Percentiles rank a stretch among this genome's conserved stretches.
Evolutionary conservation across 768 basidiomycete genomes (phyloP).

Genomic region (Psilocybe subaeruginosa): DNA sequence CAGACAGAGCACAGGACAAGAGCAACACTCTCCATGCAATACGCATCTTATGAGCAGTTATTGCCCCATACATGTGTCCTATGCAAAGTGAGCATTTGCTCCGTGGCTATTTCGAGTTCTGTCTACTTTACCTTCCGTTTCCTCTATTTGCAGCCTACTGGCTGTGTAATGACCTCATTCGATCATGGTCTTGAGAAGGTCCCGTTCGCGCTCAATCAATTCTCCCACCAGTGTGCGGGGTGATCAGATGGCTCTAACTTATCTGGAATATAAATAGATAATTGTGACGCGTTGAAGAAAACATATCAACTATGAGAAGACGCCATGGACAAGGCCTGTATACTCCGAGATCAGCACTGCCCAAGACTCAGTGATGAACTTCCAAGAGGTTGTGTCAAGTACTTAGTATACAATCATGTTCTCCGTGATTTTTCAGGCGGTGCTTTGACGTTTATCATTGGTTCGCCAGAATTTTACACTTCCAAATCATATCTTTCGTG

Average conservation of each 20-base stretch:
- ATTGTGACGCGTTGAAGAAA: neutral
- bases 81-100: neutral
- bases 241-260: neutral
- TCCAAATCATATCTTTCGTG: neutral
- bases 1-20: neutral
- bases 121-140: neutral
- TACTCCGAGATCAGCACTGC: neutral
- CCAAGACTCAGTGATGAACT: neutral
- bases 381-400: neutral
- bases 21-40: neutral
- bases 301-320: neutral
- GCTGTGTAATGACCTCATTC: slow-evolving; percentile 18
- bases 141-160: neutral
- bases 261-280: neutral
- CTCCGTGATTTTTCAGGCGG: neutral
- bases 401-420: neutral
- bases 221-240: neutral
- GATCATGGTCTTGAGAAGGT: neutral
- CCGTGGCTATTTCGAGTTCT: neutral
- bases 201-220: slow-evolving; percentile 1
- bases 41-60: neutral
- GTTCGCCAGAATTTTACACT: neutral
- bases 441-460: neutral
- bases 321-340: neutral
- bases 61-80: neutral